Conservation (phyloP, 1,284 basidiomycete genomes). For the Austroboletus niveus region DNA sequence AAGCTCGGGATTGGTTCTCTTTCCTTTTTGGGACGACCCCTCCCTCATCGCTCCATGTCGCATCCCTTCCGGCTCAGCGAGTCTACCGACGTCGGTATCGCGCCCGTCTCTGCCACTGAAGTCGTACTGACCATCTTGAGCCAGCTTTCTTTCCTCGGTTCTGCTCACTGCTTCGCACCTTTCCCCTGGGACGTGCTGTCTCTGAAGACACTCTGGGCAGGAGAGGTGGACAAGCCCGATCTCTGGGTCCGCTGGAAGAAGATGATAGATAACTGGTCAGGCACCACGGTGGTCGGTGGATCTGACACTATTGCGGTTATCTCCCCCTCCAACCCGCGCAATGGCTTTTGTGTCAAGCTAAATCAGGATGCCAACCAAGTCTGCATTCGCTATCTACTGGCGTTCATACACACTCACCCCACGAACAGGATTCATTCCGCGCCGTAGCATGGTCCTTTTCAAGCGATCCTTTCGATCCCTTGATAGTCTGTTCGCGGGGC, state of each 20-base stretch:
- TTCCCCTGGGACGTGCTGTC: constrained; percentile 61
- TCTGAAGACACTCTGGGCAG: constrained; percentile 46
- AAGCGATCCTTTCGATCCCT: constrained; percentile 47
- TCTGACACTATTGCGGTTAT: constrained; percentile 30
- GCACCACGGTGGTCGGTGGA: constrained; percentile 49
- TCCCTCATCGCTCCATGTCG: neutral
- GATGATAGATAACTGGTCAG: constrained; percentile 46
- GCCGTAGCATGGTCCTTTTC: constrained; percentile 58
- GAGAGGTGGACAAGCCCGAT: constrained; percentile 34
- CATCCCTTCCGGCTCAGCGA: constrained; percentile 25
- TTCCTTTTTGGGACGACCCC: constrained; percentile 26
- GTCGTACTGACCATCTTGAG: constrained; percentile 8
- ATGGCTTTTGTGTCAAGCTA: constrained; percentile 37
- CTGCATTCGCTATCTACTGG: constrained; percentile 4
- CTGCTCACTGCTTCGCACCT: constrained; percentile 39
- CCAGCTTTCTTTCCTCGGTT: constrained; percentile 26
- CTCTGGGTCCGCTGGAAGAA: constrained; percentile 41
- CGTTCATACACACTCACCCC: constrained; percentile 2
- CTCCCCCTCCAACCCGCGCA: constrained; percentile 24
- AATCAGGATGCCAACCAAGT: constrained; percentile 12
- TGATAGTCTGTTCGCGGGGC: constrained; percentile 52
- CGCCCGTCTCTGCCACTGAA: neutral
- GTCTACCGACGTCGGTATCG: constrained; percentile 29
- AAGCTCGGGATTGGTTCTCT: neutral
- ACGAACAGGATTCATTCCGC: constrained; percentile 18